These are phyloP conservation scores for Penicillium turbatum DNA, from an alignment of 495 filamentous ascomycete genomes.

Conservation along the genomic window DNA sequence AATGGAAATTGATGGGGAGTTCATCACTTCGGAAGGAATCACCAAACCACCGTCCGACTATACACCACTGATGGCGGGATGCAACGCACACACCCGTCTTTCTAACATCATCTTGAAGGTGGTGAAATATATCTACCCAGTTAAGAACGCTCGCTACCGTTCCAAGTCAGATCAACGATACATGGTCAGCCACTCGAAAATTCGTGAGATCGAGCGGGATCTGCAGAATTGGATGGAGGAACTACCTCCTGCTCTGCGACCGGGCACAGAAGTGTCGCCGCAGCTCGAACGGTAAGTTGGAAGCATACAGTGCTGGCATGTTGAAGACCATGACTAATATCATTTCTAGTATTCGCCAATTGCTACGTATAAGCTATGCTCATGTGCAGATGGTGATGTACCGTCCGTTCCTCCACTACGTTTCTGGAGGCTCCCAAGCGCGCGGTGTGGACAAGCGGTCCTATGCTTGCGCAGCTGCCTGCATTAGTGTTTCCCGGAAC, in stretches of 20 bases:
- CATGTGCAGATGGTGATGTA: conserved; percentile 96
- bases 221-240: conserved; percentile 79
- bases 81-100: conserved; percentile 78
- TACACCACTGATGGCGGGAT: conserved; percentile 71
- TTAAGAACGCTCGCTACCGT: conserved; percentile 58
- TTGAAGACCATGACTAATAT: conserved; percentile 2
- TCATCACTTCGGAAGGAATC: conserved; percentile 75
- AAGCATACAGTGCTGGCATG: not conserved
- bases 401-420: conserved; percentile 91
- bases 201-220: conserved; percentile 86
- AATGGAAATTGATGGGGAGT: conserved; percentile 83
- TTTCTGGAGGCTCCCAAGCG: conserved; percentile 63
- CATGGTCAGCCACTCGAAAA: conserved; percentile 80
- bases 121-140: conserved; percentile 83
- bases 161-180: conserved; percentile 60
- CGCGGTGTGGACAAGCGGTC: conserved; percentile 77
- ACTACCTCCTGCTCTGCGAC: conserved; percentile 68
- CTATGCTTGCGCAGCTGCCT: conserved; percentile 89
- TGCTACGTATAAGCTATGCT: conserved; percentile 80
- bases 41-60: conserved; percentile 67
- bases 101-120: conserved; percentile 78
- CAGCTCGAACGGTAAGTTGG: conserved; percentile 69
- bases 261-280: conserved; percentile 66
- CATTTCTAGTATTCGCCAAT: conserved; percentile 66
- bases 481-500: conserved; percentile 86